A percentile compares a stretch with the other conserved stretches of the same genome.
phyloP scores from a whole-genome alignment of 345 rosid genomes.

The Sisymbrium altissimum region DNA sequence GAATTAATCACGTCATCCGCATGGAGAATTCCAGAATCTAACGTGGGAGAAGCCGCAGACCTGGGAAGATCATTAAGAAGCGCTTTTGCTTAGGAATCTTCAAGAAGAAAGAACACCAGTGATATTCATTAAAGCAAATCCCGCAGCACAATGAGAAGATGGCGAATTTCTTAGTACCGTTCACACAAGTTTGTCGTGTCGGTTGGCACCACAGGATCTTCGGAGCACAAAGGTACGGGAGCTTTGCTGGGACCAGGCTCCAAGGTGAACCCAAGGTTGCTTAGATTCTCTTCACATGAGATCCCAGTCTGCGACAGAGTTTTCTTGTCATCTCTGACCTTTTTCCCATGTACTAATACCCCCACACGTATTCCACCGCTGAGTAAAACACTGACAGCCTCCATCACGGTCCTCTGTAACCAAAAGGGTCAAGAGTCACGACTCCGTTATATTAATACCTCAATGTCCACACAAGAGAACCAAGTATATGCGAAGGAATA shows the following conservation, averaged over 20 bases:
- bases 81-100: constrained; percentile 39
- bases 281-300: constrained; percentile 51
- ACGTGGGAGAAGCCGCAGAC: constrained; percentile 40
- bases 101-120: constrained; percentile 28
- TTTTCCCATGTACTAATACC: constrained; percentile 72
- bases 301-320: constrained; percentile 69
- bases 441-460: neutral
- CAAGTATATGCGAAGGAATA: neutral
- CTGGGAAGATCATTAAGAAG: constrained; percentile 46
- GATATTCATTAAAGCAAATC: constrained; percentile 31
- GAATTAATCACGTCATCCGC: constrained; percentile 35
- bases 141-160: constrained; percentile 15
- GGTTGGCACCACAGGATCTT: constrained; percentile 43
- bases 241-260: constrained; percentile 53
- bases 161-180: constrained; percentile 48
- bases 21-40: constrained; percentile 43
- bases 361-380: constrained; percentile 73
- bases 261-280: constrained; percentile 62
- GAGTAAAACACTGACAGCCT: constrained; percentile 65
- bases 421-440: constrained; percentile 19
- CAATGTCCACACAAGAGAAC: constrained; percentile 2
- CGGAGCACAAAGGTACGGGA: constrained; percentile 40
- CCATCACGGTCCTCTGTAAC: constrained; percentile 65
- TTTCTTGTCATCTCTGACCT: constrained; percentile 73
- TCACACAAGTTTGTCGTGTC: constrained; percentile 30